phyloP scores from a whole-genome alignment of 345 rosid species.

The Rhodamnia rubescens region DNA sequence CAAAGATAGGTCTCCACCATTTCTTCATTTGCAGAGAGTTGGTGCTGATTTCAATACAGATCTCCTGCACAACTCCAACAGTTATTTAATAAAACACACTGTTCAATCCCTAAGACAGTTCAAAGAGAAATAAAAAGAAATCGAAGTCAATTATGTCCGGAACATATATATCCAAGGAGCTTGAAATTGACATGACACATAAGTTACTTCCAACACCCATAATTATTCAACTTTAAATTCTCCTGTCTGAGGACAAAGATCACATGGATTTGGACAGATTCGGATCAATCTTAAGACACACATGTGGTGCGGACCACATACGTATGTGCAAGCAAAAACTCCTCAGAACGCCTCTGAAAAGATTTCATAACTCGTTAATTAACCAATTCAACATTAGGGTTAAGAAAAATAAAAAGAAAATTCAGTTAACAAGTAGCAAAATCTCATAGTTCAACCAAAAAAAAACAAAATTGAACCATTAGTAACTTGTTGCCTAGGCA shows the following conservation, averaged over 20 bases:
- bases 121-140: too few species aligned
- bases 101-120: not conserved
- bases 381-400: not conserved
- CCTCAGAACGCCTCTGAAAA: not conserved
- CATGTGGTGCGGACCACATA: not conserved
- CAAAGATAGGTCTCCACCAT: not conserved
- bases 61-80: not conserved
- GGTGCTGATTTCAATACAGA: not conserved
- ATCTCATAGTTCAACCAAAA: not conserved
- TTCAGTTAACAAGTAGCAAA: not conserved
- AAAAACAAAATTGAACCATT: too few species aligned
- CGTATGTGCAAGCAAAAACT: not conserved
- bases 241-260: not conserved
- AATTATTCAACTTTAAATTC: not conserved
- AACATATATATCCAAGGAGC: not conserved
- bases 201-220: not conserved
- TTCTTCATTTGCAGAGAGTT: not conserved
- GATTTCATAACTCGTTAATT: not conserved
- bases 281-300: not conserved
- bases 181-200: not conserved
- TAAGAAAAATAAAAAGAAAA: not conserved
- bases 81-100: not conserved
- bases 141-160: not conserved
- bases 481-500: not conserved
- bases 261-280: not conserved